Conservation (phyloP, 176 grass and related monocot genomes). For the Carex cristatella region DNA sequence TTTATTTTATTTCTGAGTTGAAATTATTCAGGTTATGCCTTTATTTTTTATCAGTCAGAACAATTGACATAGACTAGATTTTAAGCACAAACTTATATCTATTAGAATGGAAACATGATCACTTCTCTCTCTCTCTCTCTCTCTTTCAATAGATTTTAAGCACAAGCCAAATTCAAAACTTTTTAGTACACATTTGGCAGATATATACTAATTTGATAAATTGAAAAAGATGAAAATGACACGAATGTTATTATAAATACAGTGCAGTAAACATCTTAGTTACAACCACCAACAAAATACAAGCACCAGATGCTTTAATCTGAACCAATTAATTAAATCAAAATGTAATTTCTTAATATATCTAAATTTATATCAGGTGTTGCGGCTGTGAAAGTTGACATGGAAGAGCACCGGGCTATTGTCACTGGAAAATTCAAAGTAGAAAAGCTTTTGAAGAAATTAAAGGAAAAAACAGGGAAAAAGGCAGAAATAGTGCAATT, state of each 20-base stretch:
- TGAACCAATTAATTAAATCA: background rate
- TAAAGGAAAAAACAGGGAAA: constrained; percentile 36
- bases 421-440: constrained; percentile 20
- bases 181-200: too few species aligned
- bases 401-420: constrained; percentile 20
- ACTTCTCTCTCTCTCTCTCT: too few species aligned
- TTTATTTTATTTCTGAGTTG: background rate
- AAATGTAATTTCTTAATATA: background rate
- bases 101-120: background rate
- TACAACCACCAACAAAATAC: background rate
- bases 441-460: constrained; percentile 28
- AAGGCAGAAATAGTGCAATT: constrained; percentile 24
- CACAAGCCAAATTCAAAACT: too few species aligned
- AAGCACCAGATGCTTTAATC: background rate
- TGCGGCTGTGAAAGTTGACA: constrained; percentile 23
- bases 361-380: constrained; percentile 22
- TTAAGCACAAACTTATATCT: background rate
- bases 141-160: too few species aligned
- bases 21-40: background rate
- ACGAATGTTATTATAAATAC: background rate
- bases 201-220: background rate
- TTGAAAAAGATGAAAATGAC: background rate
- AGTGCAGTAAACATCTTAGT: background rate
- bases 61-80: background rate
- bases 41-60: background rate